Evolutionary conservation across 169 alveolate species (phyloP).

Genomic region (Plasmodium sp.): DNA sequence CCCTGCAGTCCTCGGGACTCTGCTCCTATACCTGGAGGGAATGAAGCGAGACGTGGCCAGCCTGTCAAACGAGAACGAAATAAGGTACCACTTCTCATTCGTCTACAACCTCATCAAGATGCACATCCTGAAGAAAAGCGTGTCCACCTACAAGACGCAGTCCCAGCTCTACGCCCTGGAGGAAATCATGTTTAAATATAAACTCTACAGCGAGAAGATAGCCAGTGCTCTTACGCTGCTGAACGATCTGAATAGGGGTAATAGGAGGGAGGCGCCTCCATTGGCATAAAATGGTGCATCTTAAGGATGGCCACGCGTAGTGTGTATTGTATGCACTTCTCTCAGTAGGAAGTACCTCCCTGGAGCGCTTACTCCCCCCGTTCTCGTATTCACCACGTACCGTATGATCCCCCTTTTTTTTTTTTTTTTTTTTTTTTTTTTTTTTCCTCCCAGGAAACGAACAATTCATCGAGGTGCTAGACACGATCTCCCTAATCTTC

Average conservation of each 20-base stretch:
- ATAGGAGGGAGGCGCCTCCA: neutral
- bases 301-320: neutral
- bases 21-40: conserved; percentile 12
- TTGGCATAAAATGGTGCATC: neutral
- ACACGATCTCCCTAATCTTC: conserved; percentile 47
- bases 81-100: conserved; percentile 55
- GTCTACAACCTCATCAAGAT: conserved; percentile 27
- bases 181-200: conserved; percentile 54
- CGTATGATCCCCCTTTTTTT: neutral
- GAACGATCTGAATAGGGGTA: conserved; percentile 18
- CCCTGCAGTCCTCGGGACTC: conserved; percentile 27
- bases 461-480: conserved; percentile 13
- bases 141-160: neutral
- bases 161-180: conserved; percentile 3
- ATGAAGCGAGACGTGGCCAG: neutral
- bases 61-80: conserved; percentile 28
- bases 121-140: conserved; percentile 7
- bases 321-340: neutral
- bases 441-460: neutral
- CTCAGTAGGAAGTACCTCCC: neutral
- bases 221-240: neutral
- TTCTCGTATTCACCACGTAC: neutral
- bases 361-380: neutral
- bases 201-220: conserved; percentile 51
- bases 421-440: neutral